phyloP scores from a whole-genome alignment of 2,329 filamentous ascomycete genomes.

The Aspergillus transmontanensis region DNA sequence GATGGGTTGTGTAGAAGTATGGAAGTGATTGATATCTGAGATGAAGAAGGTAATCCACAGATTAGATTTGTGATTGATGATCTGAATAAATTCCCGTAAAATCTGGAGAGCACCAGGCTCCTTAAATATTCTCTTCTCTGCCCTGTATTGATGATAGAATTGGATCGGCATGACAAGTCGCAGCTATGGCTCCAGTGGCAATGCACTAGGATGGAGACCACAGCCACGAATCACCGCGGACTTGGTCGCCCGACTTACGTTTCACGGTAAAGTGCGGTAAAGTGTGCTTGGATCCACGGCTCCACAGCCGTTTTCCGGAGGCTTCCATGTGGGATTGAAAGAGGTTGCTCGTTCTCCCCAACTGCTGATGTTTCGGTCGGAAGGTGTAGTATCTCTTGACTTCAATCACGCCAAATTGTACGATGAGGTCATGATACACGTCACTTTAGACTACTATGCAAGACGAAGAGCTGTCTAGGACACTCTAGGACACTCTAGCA shows the following conservation, averaged over 20 bases:
- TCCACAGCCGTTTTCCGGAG: slow-evolving; percentile 1
- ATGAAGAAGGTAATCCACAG: background rate
- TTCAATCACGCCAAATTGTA: background rate
- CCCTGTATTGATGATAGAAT: background rate
- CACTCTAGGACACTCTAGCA: background rate
- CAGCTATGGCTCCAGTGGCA: background rate
- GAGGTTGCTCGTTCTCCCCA: background rate
- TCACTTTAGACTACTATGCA: background rate
- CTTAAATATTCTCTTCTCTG: background rate
- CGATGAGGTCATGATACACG: slow-evolving; percentile 1
- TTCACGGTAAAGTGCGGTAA: background rate
- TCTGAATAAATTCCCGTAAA: background rate
- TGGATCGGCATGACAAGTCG: background rate
- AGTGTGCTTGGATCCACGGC: background rate
- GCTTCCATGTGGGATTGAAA: background rate
- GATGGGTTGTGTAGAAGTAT: background rate
- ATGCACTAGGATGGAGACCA: background rate
- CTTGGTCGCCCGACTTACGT: background rate
- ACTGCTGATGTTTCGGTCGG: background rate
- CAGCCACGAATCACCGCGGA: background rate
- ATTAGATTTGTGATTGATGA: slow-evolving; percentile 1
- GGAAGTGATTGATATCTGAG: background rate
- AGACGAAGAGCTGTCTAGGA: background rate
- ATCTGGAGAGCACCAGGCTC: background rate
- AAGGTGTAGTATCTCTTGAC: background rate